These are phyloP conservation scores for Dioscorea zingiberensis DNA, from an alignment of 106 monocot genomes.

Conservation along the genomic window DNA sequence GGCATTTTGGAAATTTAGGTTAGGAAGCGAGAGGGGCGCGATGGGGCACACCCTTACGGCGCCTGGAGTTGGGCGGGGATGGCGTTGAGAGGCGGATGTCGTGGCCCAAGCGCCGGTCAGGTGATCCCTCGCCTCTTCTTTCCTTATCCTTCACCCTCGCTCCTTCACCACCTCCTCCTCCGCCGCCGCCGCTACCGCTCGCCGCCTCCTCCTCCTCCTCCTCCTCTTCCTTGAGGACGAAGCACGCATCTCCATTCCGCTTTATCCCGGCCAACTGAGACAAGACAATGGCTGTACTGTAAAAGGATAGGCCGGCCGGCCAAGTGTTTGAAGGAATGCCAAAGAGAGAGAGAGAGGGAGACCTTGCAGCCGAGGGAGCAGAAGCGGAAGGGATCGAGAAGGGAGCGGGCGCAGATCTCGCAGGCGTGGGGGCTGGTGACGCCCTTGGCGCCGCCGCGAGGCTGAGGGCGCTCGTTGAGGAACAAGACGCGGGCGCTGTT, in stretches of 20 bases:
- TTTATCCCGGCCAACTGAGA: conserved; percentile 53
- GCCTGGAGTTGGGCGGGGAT: conserved; percentile 21
- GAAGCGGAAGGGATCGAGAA: conserved; percentile 72
- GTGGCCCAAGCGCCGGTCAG: conserved; percentile 1
- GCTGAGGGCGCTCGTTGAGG: conserved; percentile 86
- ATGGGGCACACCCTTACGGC: conserved; percentile 66
- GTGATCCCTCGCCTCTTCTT: neutral
- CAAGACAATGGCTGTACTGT: neutral
- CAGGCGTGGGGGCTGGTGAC: conserved; percentile 43
- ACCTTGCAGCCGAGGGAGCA: conserved; percentile 86
- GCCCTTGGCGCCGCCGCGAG: conserved; percentile 22
- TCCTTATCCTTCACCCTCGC: conserved; percentile 8
- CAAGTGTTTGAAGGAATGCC: too few species aligned
- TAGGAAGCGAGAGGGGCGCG: conserved; percentile 53
- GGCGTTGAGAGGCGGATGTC: conserved; percentile 9
- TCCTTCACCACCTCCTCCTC: conserved; percentile 1
- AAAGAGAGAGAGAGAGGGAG: neutral
- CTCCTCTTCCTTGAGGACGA: conserved; percentile 22
- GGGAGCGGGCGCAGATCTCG: conserved; percentile 74
- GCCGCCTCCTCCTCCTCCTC: conserved; percentile 6
- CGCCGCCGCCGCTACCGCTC: conserved; percentile 5
- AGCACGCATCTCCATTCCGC: conserved; percentile 48
- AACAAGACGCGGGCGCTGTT: conserved; percentile 86
- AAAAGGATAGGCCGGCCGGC: too few species aligned
- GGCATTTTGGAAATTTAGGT: conserved; percentile 5